Conservation (phyloP, 2,329 filamentous ascomycete species). For the Cordyceps cicadae region DNA sequence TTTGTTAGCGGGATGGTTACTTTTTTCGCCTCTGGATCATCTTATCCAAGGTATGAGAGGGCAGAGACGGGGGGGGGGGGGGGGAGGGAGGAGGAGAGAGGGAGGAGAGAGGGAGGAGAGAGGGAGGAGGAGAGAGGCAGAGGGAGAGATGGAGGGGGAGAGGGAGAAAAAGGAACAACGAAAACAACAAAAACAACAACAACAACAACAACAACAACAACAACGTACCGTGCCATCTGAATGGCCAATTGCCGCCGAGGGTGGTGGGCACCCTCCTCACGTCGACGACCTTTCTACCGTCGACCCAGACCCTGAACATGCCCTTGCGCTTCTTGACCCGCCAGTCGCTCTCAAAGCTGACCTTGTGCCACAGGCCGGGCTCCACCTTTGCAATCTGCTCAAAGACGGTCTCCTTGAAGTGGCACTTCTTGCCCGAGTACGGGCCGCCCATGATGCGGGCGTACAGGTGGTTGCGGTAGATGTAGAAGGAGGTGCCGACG, state of each 20-base stretch:
- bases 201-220: not conserved
- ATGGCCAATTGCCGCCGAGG: slow-evolving; percentile 32
- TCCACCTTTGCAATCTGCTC: slow-evolving; percentile 29
- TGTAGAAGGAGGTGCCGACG: slow-evolving; percentile 16
- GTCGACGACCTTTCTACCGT: slow-evolving; percentile 21
- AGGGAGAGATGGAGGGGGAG: no score
- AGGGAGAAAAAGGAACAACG: no score
- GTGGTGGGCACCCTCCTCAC: slow-evolving; percentile 33
- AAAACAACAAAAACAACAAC: not conserved
- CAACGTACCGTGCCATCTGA: slow-evolving; percentile 31
- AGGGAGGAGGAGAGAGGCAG: no score
- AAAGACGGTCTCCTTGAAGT: slow-evolving; percentile 15
- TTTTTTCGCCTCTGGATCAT: no score
- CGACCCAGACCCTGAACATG: slow-evolving; percentile 37
- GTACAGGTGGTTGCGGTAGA: slow-evolving; percentile 19
- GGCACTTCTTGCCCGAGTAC: slow-evolving; percentile 20
- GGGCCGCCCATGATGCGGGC: slow-evolving; percentile 27
- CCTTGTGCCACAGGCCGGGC: slow-evolving; percentile 36
- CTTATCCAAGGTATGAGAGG: no score
- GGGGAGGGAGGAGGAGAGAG: no score
- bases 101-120: no score
- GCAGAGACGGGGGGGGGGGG: no score
- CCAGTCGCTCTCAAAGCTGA: slow-evolving; percentile 39
- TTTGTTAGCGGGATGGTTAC: not conserved
- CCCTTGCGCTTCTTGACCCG: slow-evolving; percentile 31